Conservation (phyloP, 805 yeast species). For the Allodekkera sacchari region DNA sequence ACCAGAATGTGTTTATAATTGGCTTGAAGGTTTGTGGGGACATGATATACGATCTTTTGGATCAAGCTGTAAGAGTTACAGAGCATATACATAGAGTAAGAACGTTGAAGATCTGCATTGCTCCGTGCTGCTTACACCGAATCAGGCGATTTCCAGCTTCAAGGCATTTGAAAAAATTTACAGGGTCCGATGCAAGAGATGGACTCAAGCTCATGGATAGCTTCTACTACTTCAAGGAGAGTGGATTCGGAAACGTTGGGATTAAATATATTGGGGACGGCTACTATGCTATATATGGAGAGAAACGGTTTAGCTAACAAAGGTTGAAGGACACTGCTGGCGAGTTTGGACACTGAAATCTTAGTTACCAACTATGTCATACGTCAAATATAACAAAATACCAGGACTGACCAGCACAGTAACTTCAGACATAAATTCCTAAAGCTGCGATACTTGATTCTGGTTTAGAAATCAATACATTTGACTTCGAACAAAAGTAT, state of each 20-base stretch:
- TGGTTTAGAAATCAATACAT: too few relatives aligned
- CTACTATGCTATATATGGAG: conserved; percentile 35
- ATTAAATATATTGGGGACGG: conserved; percentile 1
- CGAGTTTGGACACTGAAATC: too few relatives aligned
- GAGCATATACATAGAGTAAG: neutral
- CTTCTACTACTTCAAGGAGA: conserved; percentile 4
- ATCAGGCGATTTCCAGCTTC: conserved; percentile 7
- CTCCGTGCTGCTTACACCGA: conserved; percentile 17
- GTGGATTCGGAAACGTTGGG: neutral
- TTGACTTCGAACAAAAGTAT: too few relatives aligned
- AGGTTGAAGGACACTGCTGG: conserved; percentile 31
- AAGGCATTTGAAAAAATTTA: neutral
- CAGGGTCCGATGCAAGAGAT: neutral
- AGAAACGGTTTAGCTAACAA: conserved; percentile 49
- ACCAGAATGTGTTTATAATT: conserved; percentile 5
- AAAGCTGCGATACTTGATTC: too few relatives aligned
- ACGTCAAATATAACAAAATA: too few relatives aligned
- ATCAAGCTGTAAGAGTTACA: conserved; percentile 4
- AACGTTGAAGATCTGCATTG: conserved; percentile 4
- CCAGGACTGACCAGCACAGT: too few relatives aligned
- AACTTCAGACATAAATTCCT: too few relatives aligned
- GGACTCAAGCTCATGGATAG: conserved; percentile 4
- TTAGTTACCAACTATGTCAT: too few relatives aligned
- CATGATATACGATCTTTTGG: conserved; percentile 12
- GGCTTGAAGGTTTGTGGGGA: conserved; percentile 23